phyloP scores from a whole-genome alignment of 78 protist species.

The Isochrysis galbana region DNA sequence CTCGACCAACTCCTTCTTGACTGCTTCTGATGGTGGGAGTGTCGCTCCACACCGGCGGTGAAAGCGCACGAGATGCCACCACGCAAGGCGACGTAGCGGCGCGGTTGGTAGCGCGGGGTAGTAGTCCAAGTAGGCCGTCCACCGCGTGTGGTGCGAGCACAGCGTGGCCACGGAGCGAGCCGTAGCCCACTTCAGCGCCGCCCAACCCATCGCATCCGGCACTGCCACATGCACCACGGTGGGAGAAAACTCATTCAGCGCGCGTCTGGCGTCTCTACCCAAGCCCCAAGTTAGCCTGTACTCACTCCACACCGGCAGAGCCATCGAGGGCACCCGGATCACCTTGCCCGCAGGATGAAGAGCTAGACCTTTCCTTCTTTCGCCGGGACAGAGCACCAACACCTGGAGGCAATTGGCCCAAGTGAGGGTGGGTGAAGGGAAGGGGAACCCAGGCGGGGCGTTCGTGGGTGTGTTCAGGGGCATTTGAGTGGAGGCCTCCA shows the following conservation, averaged over 20 bases:
- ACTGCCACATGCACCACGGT: slow-evolving; percentile 35
- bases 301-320: not conserved
- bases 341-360: not conserved
- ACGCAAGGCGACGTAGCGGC: not conserved
- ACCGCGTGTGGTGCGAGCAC: slow-evolving; percentile 48
- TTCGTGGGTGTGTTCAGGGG: too few species aligned
- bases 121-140: not conserved
- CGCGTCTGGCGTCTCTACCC: not conserved
- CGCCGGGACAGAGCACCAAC: not conserved
- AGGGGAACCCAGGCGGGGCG: too few species aligned
- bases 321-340: not conserved
- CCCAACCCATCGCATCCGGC: slow-evolving; percentile 17
- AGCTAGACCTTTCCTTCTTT: not conserved
- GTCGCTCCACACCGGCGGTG: slow-evolving; percentile 14
- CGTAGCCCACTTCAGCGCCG: slow-evolving; percentile 9
- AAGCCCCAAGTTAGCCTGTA: not conserved
- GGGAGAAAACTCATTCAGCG: slow-evolving; percentile 10
- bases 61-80: not conserved
- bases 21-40: slow-evolving; percentile 11
- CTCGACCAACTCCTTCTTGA: not conserved
- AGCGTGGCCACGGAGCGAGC: not conserved
- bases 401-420: too few species aligned
- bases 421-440: too few species aligned
- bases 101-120: slow-evolving; percentile 19
- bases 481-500: too few species aligned